Percentiles rank a stretch among this genome's conserved stretches.
Conservation (phyloP, 2,329 filamentous ascomycete species). For the Ophioceras dolichostomum region DNA sequence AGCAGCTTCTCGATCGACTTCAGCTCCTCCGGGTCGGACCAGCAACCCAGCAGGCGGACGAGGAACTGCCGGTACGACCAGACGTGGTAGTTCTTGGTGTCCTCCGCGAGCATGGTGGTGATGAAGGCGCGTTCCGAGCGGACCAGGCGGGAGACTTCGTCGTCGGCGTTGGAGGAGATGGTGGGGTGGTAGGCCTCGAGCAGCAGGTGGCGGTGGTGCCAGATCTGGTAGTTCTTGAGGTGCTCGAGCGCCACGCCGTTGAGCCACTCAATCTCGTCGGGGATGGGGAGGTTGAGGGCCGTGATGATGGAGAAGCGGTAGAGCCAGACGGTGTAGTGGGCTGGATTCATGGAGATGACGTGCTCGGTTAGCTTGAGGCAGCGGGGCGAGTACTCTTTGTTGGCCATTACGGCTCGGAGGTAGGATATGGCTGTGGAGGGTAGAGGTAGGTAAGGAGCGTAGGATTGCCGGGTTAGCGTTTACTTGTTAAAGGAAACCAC, state of each 20-base stretch:
- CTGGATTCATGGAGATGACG: slow-evolving; percentile 86
- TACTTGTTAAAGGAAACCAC: no score
- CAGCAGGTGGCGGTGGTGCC: slow-evolving; percentile 61
- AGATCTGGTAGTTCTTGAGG: slow-evolving; percentile 99
- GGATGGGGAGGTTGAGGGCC: slow-evolving; percentile 50
- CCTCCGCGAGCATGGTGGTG: slow-evolving; percentile 64
- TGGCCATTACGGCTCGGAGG: slow-evolving; percentile 84
- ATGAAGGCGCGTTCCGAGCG: slow-evolving; percentile 65
- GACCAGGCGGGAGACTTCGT: slow-evolving; percentile 44
- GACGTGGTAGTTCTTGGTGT: slow-evolving; percentile 97
- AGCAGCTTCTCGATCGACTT: slow-evolving; percentile 61
- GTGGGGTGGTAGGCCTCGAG: slow-evolving; percentile 44
- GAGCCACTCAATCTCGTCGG: slow-evolving; percentile 72
- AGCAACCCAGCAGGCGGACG: slow-evolving; percentile 55
- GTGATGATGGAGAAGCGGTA: slow-evolving; percentile 76
- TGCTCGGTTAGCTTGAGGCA: slow-evolving; percentile 74
- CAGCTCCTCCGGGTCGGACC: slow-evolving; percentile 58
- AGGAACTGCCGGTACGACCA: slow-evolving; percentile 85
- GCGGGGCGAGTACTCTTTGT: slow-evolving; percentile 69
- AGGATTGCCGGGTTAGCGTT: no score
- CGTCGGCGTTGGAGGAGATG: slow-evolving; percentile 46
- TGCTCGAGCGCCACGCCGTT: slow-evolving; percentile 72
- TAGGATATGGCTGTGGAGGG: slow-evolving; percentile 70
- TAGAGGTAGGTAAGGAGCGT: no score
- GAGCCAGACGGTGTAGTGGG: slow-evolving; percentile 97